A percentile compares a stretch with the other conserved stretches of the same genome.
Evolutionary conservation across 2,329 filamentous ascomycete species (phyloP).

Genomic region (Sporothrix variecibatus): DNA sequence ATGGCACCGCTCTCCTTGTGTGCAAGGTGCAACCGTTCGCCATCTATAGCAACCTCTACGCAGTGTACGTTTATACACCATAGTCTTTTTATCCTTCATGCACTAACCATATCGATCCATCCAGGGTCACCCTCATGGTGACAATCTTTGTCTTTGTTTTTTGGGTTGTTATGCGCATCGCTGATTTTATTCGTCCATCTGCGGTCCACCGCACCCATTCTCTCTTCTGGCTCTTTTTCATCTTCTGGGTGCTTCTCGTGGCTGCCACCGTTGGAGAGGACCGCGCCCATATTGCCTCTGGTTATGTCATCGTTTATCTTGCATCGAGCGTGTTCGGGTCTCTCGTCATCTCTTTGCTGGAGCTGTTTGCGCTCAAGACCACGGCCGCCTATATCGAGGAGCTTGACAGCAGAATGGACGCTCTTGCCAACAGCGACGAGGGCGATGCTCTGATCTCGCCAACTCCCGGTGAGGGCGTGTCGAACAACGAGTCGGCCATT

Average conservation of each 20-base stretch:
- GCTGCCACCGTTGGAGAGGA: slow-evolving; percentile 74
- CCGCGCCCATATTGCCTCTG: slow-evolving; percentile 68
- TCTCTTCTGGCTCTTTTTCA: slow-evolving; percentile 78
- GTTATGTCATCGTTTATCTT: slow-evolving; percentile 81
- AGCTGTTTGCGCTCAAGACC: slow-evolving; percentile 73
- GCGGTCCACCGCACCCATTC: slow-evolving; percentile 82
- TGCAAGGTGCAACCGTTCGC: slow-evolving; percentile 86
- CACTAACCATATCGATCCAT: not conserved
- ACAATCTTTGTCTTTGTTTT: slow-evolving; percentile 77
- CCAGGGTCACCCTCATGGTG: slow-evolving; percentile 77
- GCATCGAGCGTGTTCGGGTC: slow-evolving; percentile 75
- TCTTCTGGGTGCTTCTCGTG: slow-evolving; percentile 74
- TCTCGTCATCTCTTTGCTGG: slow-evolving; percentile 72
- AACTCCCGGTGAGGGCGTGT: slow-evolving; percentile 42
- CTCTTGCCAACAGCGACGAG: slow-evolving; percentile 19
- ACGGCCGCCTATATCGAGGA: slow-evolving; percentile 70
- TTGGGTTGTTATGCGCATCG: slow-evolving; percentile 80
- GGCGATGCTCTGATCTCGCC: slow-evolving; percentile 45
- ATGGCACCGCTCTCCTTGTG: slow-evolving; percentile 73
- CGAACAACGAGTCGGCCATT: slow-evolving; percentile 31
- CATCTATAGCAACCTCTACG: slow-evolving; percentile 84
- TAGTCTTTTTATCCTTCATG: not conserved
- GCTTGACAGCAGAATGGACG: slow-evolving; percentile 41
- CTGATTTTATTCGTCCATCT: slow-evolving; percentile 78
- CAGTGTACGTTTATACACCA: slow-evolving; percentile 54